A percentile compares a stretch with the other conserved stretches of the same genome.
These are phyloP conservation scores for Oryza nivara DNA, from an alignment of 176 grass and related monocot species.

Conservation along the genomic window DNA sequence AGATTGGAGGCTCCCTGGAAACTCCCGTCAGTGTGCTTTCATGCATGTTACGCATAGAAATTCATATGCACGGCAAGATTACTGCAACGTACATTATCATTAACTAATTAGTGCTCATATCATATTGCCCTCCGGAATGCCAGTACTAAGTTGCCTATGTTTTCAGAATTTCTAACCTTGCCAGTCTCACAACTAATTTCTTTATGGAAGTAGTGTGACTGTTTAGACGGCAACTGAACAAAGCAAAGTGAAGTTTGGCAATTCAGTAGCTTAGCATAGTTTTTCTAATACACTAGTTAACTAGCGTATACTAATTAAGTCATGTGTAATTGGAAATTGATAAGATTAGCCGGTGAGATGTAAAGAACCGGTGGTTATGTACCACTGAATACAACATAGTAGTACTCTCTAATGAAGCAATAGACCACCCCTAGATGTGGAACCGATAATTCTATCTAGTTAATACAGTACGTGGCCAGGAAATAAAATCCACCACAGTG, in stretches of 20 bases:
- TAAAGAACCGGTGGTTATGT: neutral
- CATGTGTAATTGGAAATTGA: neutral
- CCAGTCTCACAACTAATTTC: neutral
- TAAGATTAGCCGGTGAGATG: neutral
- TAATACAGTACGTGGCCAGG: neutral
- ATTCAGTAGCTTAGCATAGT: neutral
- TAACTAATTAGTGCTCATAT: neutral
- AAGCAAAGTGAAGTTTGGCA: neutral
- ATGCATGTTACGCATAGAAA: neutral
- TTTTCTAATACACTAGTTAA: neutral
- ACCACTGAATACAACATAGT: neutral
- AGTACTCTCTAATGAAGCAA: neutral
- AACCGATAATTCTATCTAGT: neutral
- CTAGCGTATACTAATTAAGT: neutral
- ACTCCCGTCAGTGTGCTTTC: neutral
- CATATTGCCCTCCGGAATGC: neutral
- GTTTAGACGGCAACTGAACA: neutral
- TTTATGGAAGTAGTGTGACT: neutral
- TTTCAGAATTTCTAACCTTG: neutral
- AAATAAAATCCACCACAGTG: neutral
- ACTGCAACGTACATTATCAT: neutral
- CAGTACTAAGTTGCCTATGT: neutral
- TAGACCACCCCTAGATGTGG: constrained; percentile 4
- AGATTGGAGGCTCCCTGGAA: neutral
- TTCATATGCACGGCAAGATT: neutral